phyloP scores from a whole-genome alignment of 139 green algal genomes.

The Edaphochlamys debaryana region DNA sequence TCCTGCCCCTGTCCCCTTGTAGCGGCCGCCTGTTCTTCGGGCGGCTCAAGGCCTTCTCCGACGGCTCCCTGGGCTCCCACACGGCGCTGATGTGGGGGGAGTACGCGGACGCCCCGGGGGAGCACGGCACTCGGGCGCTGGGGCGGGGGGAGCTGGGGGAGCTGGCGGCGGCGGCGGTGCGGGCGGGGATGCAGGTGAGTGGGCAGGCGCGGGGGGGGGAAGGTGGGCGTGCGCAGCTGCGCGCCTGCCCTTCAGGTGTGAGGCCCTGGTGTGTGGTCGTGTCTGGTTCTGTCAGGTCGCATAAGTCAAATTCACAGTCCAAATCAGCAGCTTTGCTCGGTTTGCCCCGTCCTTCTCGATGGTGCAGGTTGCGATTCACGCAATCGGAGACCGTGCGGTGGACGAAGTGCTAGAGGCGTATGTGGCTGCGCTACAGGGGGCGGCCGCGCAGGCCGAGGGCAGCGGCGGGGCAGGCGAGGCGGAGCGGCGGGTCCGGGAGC shows the following conservation, averaged over 20 bases:
- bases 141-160: not conserved
- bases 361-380: slow-evolving; percentile 74
- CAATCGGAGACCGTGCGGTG: slow-evolving; percentile 80
- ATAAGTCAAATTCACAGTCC: too few relatives aligned
- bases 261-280: too few relatives aligned
- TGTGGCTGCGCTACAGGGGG: not conserved
- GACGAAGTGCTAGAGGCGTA: slow-evolving; percentile 70
- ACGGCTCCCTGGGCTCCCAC: slow-evolving; percentile 74
- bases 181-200: slow-evolving; percentile 40
- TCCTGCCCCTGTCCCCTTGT: too few relatives aligned
- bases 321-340: too few relatives aligned
- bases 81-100: slow-evolving; percentile 75
- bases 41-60: slow-evolving; percentile 80
- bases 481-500: not conserved
- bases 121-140: not conserved
- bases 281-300: too few relatives aligned
- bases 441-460: not conserved
- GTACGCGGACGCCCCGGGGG: slow-evolving; percentile 45
- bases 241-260: too few relatives aligned
- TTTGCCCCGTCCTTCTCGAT: too few relatives aligned
- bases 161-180: not conserved
- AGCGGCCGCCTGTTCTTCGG: slow-evolving; percentile 68
- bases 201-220: too few relatives aligned
- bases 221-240: too few relatives aligned
- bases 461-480: not conserved